phyloP scores from a whole-genome alignment of 2,329 filamentous ascomycete genomes.

The Clonostachys sp. region DNA sequence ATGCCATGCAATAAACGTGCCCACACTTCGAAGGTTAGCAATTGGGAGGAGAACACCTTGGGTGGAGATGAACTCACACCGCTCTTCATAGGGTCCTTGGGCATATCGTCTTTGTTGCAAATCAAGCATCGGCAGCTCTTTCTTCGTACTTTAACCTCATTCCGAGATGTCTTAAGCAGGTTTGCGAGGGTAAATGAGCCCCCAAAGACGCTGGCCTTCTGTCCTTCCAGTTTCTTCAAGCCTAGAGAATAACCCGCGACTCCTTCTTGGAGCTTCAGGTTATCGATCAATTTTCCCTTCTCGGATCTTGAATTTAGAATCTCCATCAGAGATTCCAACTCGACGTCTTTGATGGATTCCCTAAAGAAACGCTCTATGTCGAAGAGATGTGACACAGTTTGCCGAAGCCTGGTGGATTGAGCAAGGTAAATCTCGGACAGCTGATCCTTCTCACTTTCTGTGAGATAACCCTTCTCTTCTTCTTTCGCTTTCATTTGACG shows the following conservation, averaged over 20 bases:
- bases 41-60: not conserved
- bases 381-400: constrained; percentile 18
- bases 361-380: constrained; percentile 17
- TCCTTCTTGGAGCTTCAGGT: not conserved
- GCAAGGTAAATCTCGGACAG: not conserved
- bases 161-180: constrained; percentile 6
- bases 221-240: constrained; percentile 3
- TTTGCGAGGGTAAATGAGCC: constrained; percentile 8
- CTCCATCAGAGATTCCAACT: not conserved
- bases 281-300: not conserved
- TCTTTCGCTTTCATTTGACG: too few species aligned
- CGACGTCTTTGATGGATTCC: not conserved
- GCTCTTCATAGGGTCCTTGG: too few species aligned
- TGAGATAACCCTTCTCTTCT: not conserved
- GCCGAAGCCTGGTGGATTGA: constrained; percentile 5
- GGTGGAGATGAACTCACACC: too few species aligned
- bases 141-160: constrained; percentile 10
- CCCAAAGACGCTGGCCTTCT: constrained; percentile 7
- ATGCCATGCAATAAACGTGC: constrained; percentile 20
- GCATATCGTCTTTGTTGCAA: too few species aligned
- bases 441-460: not conserved
- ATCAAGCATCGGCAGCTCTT: not conserved
- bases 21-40: constrained; percentile 18
- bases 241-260: constrained; percentile 7
- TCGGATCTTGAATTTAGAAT: not conserved